Conservation (phyloP, 768 basidiomycete species). For the Hericium rajendrae region DNA sequence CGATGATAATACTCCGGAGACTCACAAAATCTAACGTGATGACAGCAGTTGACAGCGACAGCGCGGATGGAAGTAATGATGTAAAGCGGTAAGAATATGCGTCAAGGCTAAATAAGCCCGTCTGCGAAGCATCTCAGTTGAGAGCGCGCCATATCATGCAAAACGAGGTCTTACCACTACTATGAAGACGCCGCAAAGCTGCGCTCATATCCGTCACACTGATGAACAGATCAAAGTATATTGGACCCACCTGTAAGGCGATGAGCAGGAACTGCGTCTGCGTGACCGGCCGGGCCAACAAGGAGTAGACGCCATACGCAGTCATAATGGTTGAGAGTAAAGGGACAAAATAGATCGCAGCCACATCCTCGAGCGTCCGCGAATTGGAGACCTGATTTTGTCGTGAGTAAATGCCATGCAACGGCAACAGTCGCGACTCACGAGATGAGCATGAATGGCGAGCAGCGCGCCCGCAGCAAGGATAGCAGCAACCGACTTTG, state of each 20-base stretch:
- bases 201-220: neutral
- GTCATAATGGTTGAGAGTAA: neutral
- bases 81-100: neutral
- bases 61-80: neutral
- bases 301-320: neutral
- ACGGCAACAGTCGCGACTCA: neutral
- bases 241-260: neutral
- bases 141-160: neutral
- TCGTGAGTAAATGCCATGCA: neutral
- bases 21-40: neutral
- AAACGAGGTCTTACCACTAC: neutral
- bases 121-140: neutral
- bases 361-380: neutral
- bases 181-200: neutral
- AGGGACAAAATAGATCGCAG: neutral
- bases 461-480: neutral
- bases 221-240: neutral
- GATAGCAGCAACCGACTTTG: neutral
- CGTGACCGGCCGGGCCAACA: neutral
- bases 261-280: neutral
- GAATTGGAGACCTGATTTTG: neutral
- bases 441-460: neutral
- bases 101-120: neutral
- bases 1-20: neutral
- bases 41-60: neutral